Evolutionary conservation across 1,139 yeast genomes (phyloP).

Genomic region (Pichia sp.): DNA sequence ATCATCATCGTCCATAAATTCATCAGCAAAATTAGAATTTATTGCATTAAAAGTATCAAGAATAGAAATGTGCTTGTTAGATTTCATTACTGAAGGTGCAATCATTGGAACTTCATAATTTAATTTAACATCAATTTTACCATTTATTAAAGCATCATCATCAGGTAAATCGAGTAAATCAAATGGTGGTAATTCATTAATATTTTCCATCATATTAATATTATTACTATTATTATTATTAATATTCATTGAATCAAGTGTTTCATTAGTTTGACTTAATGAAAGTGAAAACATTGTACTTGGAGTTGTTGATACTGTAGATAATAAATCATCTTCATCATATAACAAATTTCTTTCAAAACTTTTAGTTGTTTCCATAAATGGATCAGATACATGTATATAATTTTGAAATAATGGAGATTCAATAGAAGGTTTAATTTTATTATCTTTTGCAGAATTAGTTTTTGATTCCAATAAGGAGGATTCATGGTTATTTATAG

Average conservation of each 20-base stretch:
- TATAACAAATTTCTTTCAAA: constrained; percentile 1
- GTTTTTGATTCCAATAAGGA: no score
- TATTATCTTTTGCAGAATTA: not conserved
- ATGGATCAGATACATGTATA: not conserved
- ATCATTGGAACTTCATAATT: constrained; percentile 5
- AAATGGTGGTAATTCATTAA: constrained; percentile 10
- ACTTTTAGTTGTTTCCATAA: constrained; percentile 2
- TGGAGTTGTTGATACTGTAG: constrained; percentile 24
- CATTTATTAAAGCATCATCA: constrained; percentile 2
- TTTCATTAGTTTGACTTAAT: constrained; percentile 24
- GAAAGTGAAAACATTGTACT: constrained; percentile 24
- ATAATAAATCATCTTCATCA: constrained; percentile 15
- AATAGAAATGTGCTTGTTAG: not conserved
- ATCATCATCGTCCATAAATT: not conserved
- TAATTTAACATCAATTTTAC: constrained; percentile 1
- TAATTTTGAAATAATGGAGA: not conserved
- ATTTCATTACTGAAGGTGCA: not conserved
- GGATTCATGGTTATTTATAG: no score
- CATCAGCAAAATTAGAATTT: not conserved
- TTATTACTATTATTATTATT: not conserved
- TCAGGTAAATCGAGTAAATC: constrained; percentile 14
- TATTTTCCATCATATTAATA: constrained; percentile 1
- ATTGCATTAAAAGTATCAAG: constrained; percentile 7
- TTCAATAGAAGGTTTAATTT: not conserved
- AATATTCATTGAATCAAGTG: constrained; percentile 16